A percentile compares a stretch with the other conserved stretches of the same genome.
Conservation (phyloP, 495 filamentous ascomycete species). For the Patellaria atrata region DNA sequence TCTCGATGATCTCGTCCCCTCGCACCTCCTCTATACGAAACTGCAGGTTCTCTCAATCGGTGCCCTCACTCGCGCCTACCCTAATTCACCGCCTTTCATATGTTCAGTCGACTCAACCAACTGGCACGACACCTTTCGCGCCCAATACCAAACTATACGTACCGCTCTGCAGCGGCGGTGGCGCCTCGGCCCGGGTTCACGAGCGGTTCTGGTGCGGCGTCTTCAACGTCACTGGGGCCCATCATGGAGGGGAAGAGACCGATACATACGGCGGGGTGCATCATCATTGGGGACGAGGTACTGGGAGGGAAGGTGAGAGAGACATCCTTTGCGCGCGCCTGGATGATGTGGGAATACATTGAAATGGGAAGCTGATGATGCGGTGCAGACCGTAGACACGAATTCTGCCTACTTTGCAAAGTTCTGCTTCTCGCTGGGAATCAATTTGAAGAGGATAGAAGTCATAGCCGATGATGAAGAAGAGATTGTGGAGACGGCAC, state of each 20-base stretch:
- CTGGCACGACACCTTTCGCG: conserved; percentile 57
- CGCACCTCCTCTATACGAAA: neutral
- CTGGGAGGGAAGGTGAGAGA: conserved; percentile 75
- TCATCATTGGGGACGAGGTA: conserved; percentile 95
- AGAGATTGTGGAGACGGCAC: conserved; percentile 78
- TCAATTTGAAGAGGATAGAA: conserved; percentile 78
- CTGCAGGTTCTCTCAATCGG: no score
- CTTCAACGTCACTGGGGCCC: conserved; percentile 40
- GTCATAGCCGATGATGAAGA: conserved; percentile 82
- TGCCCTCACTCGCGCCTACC: conserved; percentile 2
- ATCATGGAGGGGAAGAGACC: conserved; percentile 39
- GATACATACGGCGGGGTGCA: conserved; percentile 81
- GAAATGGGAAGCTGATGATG: conserved; percentile 19
- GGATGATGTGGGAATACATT: conserved; percentile 13
- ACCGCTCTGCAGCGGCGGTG: conserved; percentile 28
- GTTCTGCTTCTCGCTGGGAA: conserved; percentile 83
- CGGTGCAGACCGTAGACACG: conserved; percentile 59
- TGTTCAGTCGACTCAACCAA: conserved; percentile 64
- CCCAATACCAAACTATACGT: conserved; percentile 41
- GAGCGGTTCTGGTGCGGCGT: conserved; percentile 17
- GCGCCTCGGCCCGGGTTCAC: conserved; percentile 16
- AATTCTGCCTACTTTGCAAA: conserved; percentile 87
- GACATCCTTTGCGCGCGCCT: neutral
- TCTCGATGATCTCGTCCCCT: no score
- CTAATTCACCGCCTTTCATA: conserved; percentile 21